Base-by-base conservation (phyloP, 1,139 yeast species). In the Yamadazyma pseudoaaseri region DNA sequence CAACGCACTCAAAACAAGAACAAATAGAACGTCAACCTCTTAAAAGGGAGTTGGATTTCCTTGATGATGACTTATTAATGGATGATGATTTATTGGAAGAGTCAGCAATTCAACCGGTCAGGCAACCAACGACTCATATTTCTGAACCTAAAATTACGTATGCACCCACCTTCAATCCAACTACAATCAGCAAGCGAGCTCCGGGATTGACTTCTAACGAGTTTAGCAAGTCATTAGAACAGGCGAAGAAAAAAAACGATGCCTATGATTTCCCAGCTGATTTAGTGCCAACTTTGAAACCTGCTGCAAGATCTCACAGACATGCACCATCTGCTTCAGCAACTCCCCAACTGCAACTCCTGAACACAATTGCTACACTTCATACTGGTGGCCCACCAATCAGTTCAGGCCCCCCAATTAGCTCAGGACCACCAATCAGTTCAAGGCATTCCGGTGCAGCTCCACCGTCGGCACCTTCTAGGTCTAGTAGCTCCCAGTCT, bases 241-340 rank as follows among this genome's bases (percentile, higher is more conserved):
- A 58, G 16, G 66, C 66, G 16, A 79, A 80, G 52, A 72, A 73
- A 48, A 80, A 77, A 48, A 73, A 81, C 12, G 86, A 81, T 58
- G 86, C 87, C 1, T 86, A 85, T 51, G 96, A 86, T 52, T 79
- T 86, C 47, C 96, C 96, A 1, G 62, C 73, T 25, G 80, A 71
- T 34, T 58, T 86, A 33, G 62, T 85, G 17, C 65, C 72, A 2
- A 14, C 24, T 2, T 44, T 57, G 3, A 62, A 52, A 35, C 70
- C 71, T 2, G 69, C 69, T 3, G 49, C 63, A 3, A 52, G 71
- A 37, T 16, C 42, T 12, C 48, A 37, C 26, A 60, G 39, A 23
- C 6, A 22, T 6, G 13, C 13, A 6, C 13, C 13, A 6, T 7
- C 25, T 6, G 25, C 12, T 15, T 39, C 43, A 31, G 36, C 47